phyloP scores from a whole-genome alignment of 2,329 filamentous ascomycete genomes.

The Aquanectria penicillioides region DNA sequence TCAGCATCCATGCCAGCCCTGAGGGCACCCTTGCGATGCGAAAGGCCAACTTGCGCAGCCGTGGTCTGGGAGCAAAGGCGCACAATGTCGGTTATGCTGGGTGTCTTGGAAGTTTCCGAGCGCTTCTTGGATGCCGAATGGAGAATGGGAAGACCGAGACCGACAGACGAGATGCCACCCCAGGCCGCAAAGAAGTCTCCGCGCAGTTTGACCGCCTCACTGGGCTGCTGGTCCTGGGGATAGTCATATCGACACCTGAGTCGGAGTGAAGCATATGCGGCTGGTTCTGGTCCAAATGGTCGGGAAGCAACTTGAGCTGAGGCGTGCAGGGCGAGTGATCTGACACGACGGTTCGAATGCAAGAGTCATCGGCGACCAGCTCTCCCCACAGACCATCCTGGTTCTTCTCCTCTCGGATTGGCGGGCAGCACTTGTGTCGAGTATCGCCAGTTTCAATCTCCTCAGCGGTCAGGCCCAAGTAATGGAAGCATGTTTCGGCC shows the following conservation, averaged over 20 bases:
- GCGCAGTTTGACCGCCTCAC: constrained; percentile 47
- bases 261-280: constrained; percentile 59
- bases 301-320: constrained; percentile 87
- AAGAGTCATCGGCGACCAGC: constrained; percentile 74
- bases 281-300: constrained; percentile 59
- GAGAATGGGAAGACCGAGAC: constrained; percentile 89
- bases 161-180: constrained; percentile 96
- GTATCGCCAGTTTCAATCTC: constrained; percentile 86
- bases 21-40: constrained; percentile 80
- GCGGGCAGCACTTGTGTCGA: constrained; percentile 93
- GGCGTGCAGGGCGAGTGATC: constrained; percentile 98
- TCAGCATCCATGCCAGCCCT: constrained; percentile 87
- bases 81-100: constrained; percentile 79
- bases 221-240: constrained; percentile 39
- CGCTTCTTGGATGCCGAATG: constrained; percentile 79
- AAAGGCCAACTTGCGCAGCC: constrained; percentile 85
- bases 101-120: constrained; percentile 57
- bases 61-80: constrained; percentile 88
- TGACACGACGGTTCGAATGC: constrained; percentile 91
- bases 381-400: constrained; percentile 90
- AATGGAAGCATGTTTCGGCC: constrained; percentile 96
- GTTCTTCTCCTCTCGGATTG: constrained; percentile 84
- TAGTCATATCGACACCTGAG: constrained; percentile 62
- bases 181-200: constrained; percentile 97
- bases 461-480: constrained; percentile 86